Conservation (phyloP, 371 early-diverging fungal genomes). For the Rhizopus sp. region DNA sequence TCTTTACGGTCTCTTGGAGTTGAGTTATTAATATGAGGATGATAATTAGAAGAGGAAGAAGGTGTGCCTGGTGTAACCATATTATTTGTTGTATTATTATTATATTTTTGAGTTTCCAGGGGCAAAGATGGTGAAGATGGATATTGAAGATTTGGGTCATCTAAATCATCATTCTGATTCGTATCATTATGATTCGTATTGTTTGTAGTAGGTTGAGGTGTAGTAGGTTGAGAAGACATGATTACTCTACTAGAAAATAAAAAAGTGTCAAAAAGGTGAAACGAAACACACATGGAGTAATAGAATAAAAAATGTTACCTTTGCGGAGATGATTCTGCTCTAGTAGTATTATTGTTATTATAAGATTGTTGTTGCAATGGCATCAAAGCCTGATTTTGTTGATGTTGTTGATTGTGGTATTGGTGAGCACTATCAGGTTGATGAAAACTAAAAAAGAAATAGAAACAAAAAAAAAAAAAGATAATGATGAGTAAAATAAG, state of each 20-base stretch:
- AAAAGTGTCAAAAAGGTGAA: conserved; percentile 4
- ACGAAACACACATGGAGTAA: conserved; percentile 15
- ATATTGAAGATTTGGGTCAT: conserved; percentile 1
- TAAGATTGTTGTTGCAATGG: no score
- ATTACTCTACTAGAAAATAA: conserved; percentile 4
- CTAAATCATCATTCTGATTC: not conserved
- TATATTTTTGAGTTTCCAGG: conserved; percentile 22
- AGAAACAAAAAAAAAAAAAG: not conserved
- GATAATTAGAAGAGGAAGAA: no score
- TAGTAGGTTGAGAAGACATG: conserved; percentile 26
- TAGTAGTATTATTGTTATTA: no score
- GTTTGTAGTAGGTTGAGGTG: conserved; percentile 19
- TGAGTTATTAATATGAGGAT: conserved; percentile 6
- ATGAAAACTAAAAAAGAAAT: not conserved
- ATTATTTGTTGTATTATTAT: no score
- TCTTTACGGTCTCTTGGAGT: conserved; percentile 12
- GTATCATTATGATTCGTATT: not conserved
- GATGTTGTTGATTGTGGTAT: conserved; percentile 5
- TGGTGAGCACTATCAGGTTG: not conserved
- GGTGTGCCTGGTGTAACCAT: conserved; percentile 16
- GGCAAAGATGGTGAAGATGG: conserved; percentile 10
- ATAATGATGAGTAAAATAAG: no score
- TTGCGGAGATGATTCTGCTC: conserved; percentile 17
- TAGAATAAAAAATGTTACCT: conserved; percentile 14
- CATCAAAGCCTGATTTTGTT: conserved; percentile 15